Evolutionary conservation across 202 grass and related monocot genomes (phyloP), one percentile per base, ranked within the genome.

Genomic region (Saccharum hybrid): DNA sequence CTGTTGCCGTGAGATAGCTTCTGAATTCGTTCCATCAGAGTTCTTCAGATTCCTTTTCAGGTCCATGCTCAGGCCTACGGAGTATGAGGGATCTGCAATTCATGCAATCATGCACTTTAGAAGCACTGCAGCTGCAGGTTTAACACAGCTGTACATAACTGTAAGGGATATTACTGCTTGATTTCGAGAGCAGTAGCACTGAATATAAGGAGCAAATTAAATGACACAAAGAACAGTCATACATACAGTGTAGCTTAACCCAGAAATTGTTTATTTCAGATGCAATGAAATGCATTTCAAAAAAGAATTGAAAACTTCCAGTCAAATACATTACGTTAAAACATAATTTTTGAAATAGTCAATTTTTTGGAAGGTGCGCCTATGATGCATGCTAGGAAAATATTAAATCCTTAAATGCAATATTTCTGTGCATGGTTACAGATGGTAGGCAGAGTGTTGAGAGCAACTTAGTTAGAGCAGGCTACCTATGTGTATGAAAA

Each of bases 401-500:
- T 9, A 71, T 0, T 72, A 56, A 15, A 66, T 63, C 15, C 10
- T 33, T 56, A 11, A 42, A 18, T 30, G 18, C 16, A 59, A 52
- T 56, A 21, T 38, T 37, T 72, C 40, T 36, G 34, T 36, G 26
- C 30, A 72, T 77, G 39, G 52, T 43, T 38, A 68, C 46, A 66
- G 37, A 82, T 74, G 59, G 43, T 39, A 82, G 48, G 26, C 6
- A 28, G 21, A 89, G 46, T 57, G 66, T 62, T 60, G 40, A 70
- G 16, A 76, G 15, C 46, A 75, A n/a, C 13, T 62, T 52, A 42
- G 46, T 76, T 63, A 57, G 23, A 68, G 77, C 19, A 14, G 19
- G 48, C 12, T 88, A 93, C 92, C 95, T 93, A 98, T 98, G 75
- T 95, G 92, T 91, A 98, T 92, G 88, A 98, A 98, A 90, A 88